A percentile compares a stretch with the other conserved stretches of the same genome.
Evolutionary conservation across 805 yeast species (phyloP).

Genomic region (Teunomyces barrocoloradensis): DNA sequence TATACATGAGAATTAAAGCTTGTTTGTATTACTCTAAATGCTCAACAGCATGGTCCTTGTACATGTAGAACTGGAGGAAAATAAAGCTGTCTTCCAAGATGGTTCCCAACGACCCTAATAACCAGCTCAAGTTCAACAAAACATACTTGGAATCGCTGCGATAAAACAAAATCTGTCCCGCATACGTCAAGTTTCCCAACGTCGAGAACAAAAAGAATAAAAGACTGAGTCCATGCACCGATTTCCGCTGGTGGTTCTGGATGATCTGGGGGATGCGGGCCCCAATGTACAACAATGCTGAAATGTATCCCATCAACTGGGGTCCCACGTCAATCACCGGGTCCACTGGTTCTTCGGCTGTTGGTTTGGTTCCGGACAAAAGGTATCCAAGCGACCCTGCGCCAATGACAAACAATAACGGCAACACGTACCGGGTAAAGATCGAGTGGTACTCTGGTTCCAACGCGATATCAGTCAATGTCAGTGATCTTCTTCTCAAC

Average conservation of each 20-base stretch:
- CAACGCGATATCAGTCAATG: constrained; percentile 48
- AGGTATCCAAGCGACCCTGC: constrained; percentile 65
- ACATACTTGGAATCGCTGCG: constrained; percentile 62
- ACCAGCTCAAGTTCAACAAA: constrained; percentile 67
- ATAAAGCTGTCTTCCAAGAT: constrained; percentile 68
- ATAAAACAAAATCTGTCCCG: constrained; percentile 66
- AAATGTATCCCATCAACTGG: constrained; percentile 65
- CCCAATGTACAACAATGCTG: constrained; percentile 66
- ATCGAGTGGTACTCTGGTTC: constrained; percentile 48
- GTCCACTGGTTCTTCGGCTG: constrained; percentile 17
- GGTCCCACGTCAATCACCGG: constrained; percentile 47
- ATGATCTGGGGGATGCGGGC: constrained; percentile 78
- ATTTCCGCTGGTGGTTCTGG: constrained; percentile 73
- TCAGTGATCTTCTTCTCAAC: constrained; percentile 49
- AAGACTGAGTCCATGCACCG: constrained; percentile 83
- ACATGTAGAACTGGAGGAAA: constrained; percentile 64
- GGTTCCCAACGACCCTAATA: constrained; percentile 76
- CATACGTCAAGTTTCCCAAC: constrained; percentile 73
- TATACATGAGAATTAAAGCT: no score
- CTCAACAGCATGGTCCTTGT: constrained; percentile 34
- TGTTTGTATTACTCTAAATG: neutral
- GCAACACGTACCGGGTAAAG: constrained; percentile 53
- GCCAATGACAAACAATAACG: constrained; percentile 56
- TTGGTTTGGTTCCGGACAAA: constrained; percentile 38
- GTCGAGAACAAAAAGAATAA: constrained; percentile 73